phyloP scores from a whole-genome alignment of 2,329 filamentous ascomycete species.

The Xylariaceae sp. region DNA sequence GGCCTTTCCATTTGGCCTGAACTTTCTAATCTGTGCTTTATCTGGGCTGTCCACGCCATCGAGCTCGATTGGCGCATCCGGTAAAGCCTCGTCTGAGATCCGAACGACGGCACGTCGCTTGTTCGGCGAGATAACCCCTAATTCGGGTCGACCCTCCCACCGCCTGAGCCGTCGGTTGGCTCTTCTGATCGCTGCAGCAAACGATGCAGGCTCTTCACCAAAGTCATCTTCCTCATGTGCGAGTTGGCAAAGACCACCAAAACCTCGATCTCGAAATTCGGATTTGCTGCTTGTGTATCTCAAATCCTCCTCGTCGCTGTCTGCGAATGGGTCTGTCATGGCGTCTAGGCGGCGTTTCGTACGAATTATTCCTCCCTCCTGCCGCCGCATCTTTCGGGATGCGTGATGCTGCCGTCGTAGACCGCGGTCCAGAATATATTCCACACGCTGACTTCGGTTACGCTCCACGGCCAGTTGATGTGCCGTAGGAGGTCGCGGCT shows the following conservation, averaged over 20 bases:
- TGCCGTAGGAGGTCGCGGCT: slow-evolving; percentile 77
- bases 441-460: slow-evolving; percentile 79
- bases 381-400: slow-evolving; percentile 65
- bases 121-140: slow-evolving; percentile 54
- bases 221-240: slow-evolving; percentile 71
- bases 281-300: slow-evolving; percentile 40
- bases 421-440: slow-evolving; percentile 79
- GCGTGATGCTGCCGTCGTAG: slow-evolving; percentile 70
- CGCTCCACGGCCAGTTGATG: slow-evolving; percentile 83
- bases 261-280: slow-evolving; percentile 61
- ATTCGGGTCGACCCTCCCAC: slow-evolving; percentile 63
- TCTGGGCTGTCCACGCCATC: slow-evolving; percentile 20
- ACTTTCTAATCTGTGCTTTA: slow-evolving; percentile 38
- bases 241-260: slow-evolving; percentile 69
- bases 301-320: slow-evolving; percentile 66
- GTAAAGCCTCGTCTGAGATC: slow-evolving; percentile 19
- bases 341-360: slow-evolving; percentile 68
- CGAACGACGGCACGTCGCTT: slow-evolving; percentile 47
- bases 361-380: slow-evolving; percentile 70
- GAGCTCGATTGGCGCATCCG: slow-evolving; percentile 25
- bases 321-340: slow-evolving; percentile 61
- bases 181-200: slow-evolving; percentile 69
- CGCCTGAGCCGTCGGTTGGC: slow-evolving; percentile 69
- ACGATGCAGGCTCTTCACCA: slow-evolving; percentile 73
- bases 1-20: slow-evolving; percentile 36